Evolutionary conservation across 169 alveolate species (phyloP), one percentile per base, ranked within the genome.

Genomic region (Plasmodium fragile): DNA sequence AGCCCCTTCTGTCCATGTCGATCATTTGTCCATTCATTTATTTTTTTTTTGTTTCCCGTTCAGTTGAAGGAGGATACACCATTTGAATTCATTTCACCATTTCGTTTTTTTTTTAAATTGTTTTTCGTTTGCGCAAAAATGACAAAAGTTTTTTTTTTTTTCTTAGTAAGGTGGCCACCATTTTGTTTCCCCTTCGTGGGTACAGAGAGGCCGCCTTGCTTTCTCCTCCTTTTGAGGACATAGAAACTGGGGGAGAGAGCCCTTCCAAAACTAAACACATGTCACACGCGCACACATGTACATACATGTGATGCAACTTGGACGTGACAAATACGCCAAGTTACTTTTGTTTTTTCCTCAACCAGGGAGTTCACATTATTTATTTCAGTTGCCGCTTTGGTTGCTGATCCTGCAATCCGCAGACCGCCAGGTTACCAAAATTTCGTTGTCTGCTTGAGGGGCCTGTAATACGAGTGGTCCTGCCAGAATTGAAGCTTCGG

Each of bases 401-500:
- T 59, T 16, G 75, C n/a, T 36, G 5, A 16, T 65, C 39, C 36
- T 65, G 1, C 73, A 59, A 13, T 59, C 34, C 4, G 2, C 34
- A 13, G n/a, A n/a, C n/a, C n/a, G 7, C 32, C 32, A 0, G 11
- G 75, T 80, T 75, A 96, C 98, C 98, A 96, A 79, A 96, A 96
- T 72, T 92, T 95, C 10, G 96, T 92, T 13, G 98, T 90, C 71
- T 94, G 95, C 92, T 96, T 94, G 49, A 97, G 94, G 1, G 98
- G 98, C 36, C 95, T 95, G 65, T 95, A 95, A 81, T 94, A 96
- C 11, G 97, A 93, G 70, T 94, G 77, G 65, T 95, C 97, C 75
- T 96, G 97, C 98, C 98, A 97, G 59, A 80, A 94, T 72, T 96
- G 93, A 55, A 95, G 91, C 32, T 95, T 93, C 22, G 95, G 93